phyloP scores from a whole-genome alignment of 176 grass and related monocot genomes.

The Bothriochloa decipiens region DNA sequence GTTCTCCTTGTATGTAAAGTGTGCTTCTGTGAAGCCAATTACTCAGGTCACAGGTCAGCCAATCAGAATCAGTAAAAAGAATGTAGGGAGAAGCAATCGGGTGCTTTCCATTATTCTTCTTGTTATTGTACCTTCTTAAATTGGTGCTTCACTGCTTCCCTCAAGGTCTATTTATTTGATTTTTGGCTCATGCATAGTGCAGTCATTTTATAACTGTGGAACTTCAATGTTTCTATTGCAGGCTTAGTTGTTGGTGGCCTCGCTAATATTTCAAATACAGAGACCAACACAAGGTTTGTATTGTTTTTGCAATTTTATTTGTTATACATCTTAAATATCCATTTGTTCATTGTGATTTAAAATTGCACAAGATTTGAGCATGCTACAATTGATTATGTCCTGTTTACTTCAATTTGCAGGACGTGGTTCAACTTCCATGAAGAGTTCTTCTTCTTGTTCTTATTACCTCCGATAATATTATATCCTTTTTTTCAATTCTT shows the following conservation, averaged over 20 bases:
- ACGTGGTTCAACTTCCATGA: slow-evolving; percentile 99
- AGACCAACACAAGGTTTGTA: slow-evolving; percentile 85
- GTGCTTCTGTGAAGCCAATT: slow-evolving; percentile 3
- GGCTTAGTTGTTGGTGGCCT: slow-evolving; percentile 94
- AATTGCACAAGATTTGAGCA: slow-evolving; percentile 9
- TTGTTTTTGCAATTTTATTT: slow-evolving; percentile 23
- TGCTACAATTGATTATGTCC: slow-evolving; percentile 24
- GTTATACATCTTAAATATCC: slow-evolving; percentile 9
- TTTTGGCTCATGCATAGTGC: not conserved
- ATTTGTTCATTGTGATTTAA: slow-evolving; percentile 23
- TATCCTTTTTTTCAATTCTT: slow-evolving; percentile 70
- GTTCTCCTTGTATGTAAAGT: slow-evolving; percentile 20
- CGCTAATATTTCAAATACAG: slow-evolving; percentile 96
- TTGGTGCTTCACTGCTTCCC: not conserved
- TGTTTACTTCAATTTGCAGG: slow-evolving; percentile 57
- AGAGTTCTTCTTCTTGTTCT: slow-evolving; percentile 99
- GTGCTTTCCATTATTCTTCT: slow-evolving; percentile 10
- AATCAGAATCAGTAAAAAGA: not conserved
- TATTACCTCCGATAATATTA: slow-evolving; percentile 99
- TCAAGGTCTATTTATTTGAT: not conserved
- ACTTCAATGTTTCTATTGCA: slow-evolving; percentile 45
- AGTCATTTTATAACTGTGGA: slow-evolving; percentile 12
- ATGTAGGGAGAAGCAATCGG: not conserved
- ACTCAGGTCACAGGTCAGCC: not conserved
- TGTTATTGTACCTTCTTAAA: slow-evolving; percentile 6